These are phyloP conservation scores for Aegilops umbellulata DNA, from an alignment of 176 grass and related monocot species.

Conservation along the genomic window DNA sequence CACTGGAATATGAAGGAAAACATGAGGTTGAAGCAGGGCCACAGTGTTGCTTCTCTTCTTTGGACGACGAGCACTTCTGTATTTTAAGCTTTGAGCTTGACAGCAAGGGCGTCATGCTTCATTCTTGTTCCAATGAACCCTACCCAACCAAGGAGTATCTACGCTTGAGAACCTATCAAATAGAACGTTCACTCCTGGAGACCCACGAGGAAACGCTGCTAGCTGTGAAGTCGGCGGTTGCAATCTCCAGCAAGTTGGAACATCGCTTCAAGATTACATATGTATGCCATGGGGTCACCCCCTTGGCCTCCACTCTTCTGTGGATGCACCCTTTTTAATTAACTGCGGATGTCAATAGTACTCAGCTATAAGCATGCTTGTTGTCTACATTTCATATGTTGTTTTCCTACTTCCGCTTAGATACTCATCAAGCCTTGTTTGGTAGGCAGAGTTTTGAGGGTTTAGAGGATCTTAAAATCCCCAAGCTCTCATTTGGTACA, in stretches of 20 bases:
- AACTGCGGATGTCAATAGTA: no score
- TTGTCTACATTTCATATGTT: no score
- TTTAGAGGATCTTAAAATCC: no score
- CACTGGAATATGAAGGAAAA: no score
- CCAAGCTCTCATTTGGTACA: no score
- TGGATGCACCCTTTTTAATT: neutral
- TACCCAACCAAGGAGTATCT: neutral
- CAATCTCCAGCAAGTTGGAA: neutral
- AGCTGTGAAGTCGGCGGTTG: neutral
- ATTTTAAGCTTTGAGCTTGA: neutral
- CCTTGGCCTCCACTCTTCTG: neutral
- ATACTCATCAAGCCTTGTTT: no score
- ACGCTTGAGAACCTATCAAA: neutral
- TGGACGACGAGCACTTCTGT: neutral
- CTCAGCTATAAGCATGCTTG: no score
- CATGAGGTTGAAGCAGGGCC: neutral
- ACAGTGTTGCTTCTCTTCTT: neutral
- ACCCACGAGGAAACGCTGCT: neutral
- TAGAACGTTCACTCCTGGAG: neutral
- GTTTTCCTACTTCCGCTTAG: no score
- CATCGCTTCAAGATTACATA: neutral
- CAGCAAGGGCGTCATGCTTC: neutral
- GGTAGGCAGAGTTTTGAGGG: no score
- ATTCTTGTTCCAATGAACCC: neutral
- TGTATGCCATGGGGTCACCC: neutral